phyloP scores from a whole-genome alignment of 768 basidiomycete genomes.

The Amanita rubescens region DNA sequence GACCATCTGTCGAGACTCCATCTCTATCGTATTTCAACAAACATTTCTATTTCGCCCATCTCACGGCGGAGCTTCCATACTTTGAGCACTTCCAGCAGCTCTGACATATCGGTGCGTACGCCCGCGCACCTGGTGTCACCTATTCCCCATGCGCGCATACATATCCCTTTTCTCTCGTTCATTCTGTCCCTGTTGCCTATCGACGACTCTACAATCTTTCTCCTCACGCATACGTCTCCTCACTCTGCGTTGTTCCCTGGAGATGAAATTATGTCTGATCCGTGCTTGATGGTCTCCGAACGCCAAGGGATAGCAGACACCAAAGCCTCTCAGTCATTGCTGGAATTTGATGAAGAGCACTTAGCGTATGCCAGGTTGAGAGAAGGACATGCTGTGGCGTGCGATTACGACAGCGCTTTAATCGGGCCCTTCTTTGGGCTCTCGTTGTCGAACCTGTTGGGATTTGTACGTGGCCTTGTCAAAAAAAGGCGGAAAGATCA shows the following conservation, averaged over 20 bases:
- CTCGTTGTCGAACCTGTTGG: not conserved
- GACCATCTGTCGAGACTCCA: not conserved
- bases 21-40: not conserved
- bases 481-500: not conserved
- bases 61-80: slow-evolving; percentile 3
- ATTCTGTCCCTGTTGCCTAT: slow-evolving; percentile 27
- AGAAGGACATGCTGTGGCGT: not conserved
- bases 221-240: slow-evolving; percentile 24
- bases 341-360: not conserved
- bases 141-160: slow-evolving; percentile 24
- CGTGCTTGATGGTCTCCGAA: not conserved
- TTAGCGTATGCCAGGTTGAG: not conserved
- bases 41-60: not conserved
- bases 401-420: not conserved
- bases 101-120: not conserved
- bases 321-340: not conserved
- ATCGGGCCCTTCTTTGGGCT: not conserved
- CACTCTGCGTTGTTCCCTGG: slow-evolving; percentile 27
- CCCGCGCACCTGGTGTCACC: not conserved
- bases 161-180: slow-evolving; percentile 30
- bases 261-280: not conserved
- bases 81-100: not conserved
- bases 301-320: not conserved
- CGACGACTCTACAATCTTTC: slow-evolving; percentile 30
- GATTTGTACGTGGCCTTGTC: not conserved